Evolutionary conservation across 176 grass and related monocot genomes (phyloP), one percentile per base, ranked within the genome.

Genomic region (Lolium rigidum): DNA sequence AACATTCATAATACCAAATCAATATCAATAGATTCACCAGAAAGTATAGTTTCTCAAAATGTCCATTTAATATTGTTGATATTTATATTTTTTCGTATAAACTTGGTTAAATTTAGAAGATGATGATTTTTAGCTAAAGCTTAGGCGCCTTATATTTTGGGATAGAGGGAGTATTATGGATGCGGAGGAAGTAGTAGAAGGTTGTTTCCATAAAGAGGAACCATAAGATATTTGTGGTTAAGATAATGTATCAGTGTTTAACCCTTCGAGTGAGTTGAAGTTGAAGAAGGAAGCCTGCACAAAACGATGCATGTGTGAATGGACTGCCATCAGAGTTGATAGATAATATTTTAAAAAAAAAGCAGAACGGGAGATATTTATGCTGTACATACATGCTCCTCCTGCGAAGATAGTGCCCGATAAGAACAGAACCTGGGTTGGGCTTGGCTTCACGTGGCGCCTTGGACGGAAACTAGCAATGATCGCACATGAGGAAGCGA

Each of bases 271-370:
- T 44, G 68, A 71, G 4, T 21, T 11, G 68, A 71, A 44, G 41
- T 71, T 43, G 68, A 71, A n/a, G 68, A 71, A 71, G 68, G 9
- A 71, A 71, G 68, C 18, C 68, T 71, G 39, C 68, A 71, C 18
- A 46, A 44, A 43, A 43, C 15, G 41, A 71, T 71, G 68, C 68
- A 71, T 17, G 17, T 71, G 68, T 71, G 38, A 28, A 28, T 28
- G 26, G 26, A 28, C 26, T 28, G 26, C 67, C 38, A 44, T 70
- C 18, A n/a, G 10, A 71, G 38, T 44, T 28, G 26, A 28, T 1
- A 28, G 26, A 28, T 28, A 28, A 28, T 28, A 1, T 28, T 28
- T 71, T 2, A 12, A 13, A 16, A 70, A 44, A 20, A 4, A 43
- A 18, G 66, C 8, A 41, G 66, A 44, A 71, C 4, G 18, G 38